These are phyloP conservation scores for Fusarium sp. DNA, from an alignment of 2,329 filamentous ascomycete species.

Conservation along the genomic window DNA sequence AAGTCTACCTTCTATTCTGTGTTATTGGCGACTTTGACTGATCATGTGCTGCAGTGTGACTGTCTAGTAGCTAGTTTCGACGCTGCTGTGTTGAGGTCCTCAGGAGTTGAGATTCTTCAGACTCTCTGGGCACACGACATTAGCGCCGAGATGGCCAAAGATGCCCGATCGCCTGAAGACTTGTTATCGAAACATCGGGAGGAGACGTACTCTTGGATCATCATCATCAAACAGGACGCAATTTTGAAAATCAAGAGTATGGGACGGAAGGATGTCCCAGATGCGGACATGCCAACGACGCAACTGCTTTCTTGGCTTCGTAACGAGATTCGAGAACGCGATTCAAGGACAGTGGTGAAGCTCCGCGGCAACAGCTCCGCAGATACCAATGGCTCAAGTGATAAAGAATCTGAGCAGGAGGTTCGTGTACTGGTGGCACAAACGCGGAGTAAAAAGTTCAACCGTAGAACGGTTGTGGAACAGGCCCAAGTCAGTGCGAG, in stretches of 20 bases:
- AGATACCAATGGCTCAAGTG: constrained; percentile 45
- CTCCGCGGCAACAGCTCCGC: constrained; percentile 48
- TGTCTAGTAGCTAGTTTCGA: constrained; percentile 92
- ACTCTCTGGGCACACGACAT: constrained; percentile 86
- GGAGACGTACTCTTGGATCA: constrained; percentile 84
- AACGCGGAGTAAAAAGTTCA: constrained; percentile 90
- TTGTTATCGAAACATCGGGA: constrained; percentile 80
- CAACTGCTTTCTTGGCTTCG: constrained; percentile 85
- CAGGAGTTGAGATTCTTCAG: constrained; percentile 80
- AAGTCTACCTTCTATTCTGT: constrained; percentile 48
- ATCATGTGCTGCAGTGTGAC: constrained; percentile 71
- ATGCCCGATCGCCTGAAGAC: constrained; percentile 83
- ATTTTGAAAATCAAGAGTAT: constrained; percentile 84
- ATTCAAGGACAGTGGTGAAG: constrained; percentile 67
- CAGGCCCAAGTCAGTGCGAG: constrained; percentile 72
- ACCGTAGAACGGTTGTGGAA: constrained; percentile 86
- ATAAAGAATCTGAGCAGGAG: constrained; percentile 69
- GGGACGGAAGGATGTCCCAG: constrained; percentile 77
- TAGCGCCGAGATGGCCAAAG: constrained; percentile 86
- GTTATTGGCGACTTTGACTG: background rate
- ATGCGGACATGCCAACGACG: constrained; percentile 78
- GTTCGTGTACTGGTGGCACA: constrained; percentile 87
- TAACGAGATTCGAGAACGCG: constrained; percentile 82
- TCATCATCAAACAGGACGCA: constrained; percentile 84
- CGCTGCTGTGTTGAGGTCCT: constrained; percentile 76